Evolutionary conservation across 257 asterid species (phyloP), one percentile per base, ranked within the genome.

Genomic region (Gentiana macrophylla): DNA sequence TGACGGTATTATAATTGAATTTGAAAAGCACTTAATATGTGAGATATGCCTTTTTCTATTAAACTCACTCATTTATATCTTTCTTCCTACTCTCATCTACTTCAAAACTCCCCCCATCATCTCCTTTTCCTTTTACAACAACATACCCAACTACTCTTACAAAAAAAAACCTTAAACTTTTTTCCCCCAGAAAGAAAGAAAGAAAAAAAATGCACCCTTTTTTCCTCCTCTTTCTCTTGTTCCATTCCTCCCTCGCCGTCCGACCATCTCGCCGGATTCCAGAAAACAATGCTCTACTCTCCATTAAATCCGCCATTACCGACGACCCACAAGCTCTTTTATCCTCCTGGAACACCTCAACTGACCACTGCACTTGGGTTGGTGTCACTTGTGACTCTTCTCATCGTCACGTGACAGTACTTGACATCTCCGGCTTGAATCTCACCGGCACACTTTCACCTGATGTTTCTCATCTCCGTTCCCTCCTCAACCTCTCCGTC

Each of bases 381-480:
- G 91, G 93, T 2, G 84, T 90, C 67, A 82, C 98, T 13, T 90
- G 98, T 69, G 90, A 82, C 43, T 9, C 81, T 48, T 50, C 71
- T 35, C 53, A 48, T 69, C 76, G 82, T 48, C 95, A 84, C 74
- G 98, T 90, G 52, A 78, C 69, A 0, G 65, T 79, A 0, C 78
- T 90, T 9, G 94, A 86, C 69, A 61, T 89, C 38, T 83, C 97
- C 46, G 64, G 77, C 49, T 74, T 76, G 50, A 67, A 78, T 64
- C 86, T 89, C 69, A 61, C 76, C 55, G 95, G 89, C 0, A 69
- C 79, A 0, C 91, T 83, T 34, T 74, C 94, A 3, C 72, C 83
- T 0, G 79, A 78, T 57, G 64, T 85, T 13, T 76, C 81, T 55
- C 77, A 76, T n/a, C 86, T 89, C 62, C 92, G 82, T 8, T 74